Evolutionary conservation across 768 basidiomycete species (phyloP), one percentile per base, ranked within the genome.

Genomic region (Strobilomyces echinocephalus): DNA sequence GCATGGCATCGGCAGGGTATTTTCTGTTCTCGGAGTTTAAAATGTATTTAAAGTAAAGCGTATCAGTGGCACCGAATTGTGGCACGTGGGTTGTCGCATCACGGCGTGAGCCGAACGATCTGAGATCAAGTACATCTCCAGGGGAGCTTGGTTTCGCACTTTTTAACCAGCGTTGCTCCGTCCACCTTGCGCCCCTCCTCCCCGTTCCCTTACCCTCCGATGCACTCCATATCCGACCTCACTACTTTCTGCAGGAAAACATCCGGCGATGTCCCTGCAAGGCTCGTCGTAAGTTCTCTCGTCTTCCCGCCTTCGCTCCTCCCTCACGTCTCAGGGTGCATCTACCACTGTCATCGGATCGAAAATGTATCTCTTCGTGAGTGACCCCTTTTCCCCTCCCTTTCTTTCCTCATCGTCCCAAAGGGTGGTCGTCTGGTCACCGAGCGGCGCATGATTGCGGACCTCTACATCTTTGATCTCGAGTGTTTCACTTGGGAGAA

Each of bases 391-490:
- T 5, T 16, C 30, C 35, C 12, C 38, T 18, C 18, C 7, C 0
- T 11, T 3, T n/a, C 0, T 4, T 1, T 40, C 15, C 16, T 53
- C 16, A 54, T 33, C n/a, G 0, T 52, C 10, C 46, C 18, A 5
- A 59, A 91, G 88, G 95, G 93, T 41, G 94, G 95, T 15, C 81
- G 94, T 34, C 76, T 91, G 49, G 92, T 94, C 52, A 80, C 88
- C 14, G 88, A 90, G 55, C 84, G 92, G 34, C 79, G 84, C 57
- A 94, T 97, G 85, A 87, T 92, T 46, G 81, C 87, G 35, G 91
- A 95, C 73, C 80, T 99, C 62, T 97, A 93, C 73, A 76, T 83
- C 36, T 92, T 98, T 68, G 88, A 97, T 73, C 75, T 97, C 59
- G 76, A 84, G 50, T 84, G 85, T 2, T 86, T 88, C 63, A 71